Conservation (phyloP, 495 filamentous ascomycete genomes). For the Physcia stellaris region DNA sequence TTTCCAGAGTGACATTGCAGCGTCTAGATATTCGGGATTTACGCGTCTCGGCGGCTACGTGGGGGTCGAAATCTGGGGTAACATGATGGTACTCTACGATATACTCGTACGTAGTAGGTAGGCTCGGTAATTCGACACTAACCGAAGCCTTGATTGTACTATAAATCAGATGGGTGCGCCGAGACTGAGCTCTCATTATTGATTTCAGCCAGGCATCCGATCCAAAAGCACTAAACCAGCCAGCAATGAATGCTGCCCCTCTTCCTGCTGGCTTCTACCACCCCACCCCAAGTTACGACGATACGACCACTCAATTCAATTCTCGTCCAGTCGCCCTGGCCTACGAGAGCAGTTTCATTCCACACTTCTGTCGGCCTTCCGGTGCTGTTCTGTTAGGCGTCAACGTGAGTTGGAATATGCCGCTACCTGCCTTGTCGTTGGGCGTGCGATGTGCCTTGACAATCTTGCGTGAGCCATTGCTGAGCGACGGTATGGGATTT, state of each 20-base stretch:
- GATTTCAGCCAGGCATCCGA: background rate
- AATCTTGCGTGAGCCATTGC: conserved; percentile 41
- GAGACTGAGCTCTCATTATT: background rate
- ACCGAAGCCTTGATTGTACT: background rate
- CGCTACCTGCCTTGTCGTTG: conserved; percentile 49
- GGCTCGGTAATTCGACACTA: background rate
- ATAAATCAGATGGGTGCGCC: background rate
- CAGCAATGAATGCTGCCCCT: background rate
- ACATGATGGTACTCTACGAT: too few relatives aligned
- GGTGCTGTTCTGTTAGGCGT: conserved; percentile 53
- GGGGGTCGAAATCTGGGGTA: too few relatives aligned
- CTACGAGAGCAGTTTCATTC: conserved; percentile 6
- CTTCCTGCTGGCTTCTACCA: too few relatives aligned
- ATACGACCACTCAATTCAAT: background rate
- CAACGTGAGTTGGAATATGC: conserved; percentile 46
- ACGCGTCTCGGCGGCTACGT: too few relatives aligned
- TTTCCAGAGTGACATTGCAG: too few relatives aligned
- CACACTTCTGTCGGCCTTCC: conserved; percentile 16
- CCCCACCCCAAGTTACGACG: background rate
- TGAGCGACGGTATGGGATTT: conserved; percentile 31
- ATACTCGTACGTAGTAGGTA: too few relatives aligned
- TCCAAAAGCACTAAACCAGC: background rate
- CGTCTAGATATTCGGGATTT: too few relatives aligned
- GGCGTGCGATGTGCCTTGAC: conserved; percentile 46
- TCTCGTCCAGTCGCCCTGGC: conserved; percentile 10